Percentiles rank a stretch among this genome's conserved stretches.
Evolutionary conservation across 495 filamentous ascomycete species (phyloP).

Genomic region (Lepraria neglecta): DNA sequence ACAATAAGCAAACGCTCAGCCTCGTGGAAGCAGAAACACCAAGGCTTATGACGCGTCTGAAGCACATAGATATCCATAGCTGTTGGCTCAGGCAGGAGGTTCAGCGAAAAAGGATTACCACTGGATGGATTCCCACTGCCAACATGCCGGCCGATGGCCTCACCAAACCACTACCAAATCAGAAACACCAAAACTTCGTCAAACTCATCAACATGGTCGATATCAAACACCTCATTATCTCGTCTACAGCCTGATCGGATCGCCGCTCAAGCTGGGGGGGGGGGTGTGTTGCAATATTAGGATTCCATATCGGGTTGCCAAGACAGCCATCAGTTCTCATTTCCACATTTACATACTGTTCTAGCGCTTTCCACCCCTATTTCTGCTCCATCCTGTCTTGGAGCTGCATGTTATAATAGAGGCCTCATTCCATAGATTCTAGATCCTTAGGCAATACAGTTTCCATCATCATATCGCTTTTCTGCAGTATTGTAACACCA

Average conservation of each 20-base stretch:
- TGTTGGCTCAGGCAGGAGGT: background rate
- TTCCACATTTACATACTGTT: background rate
- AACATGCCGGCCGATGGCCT: background rate
- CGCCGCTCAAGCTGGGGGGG: too few species aligned
- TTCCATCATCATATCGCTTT: background rate
- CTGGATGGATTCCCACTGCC: background rate
- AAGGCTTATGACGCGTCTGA: background rate
- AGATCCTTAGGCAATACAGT: background rate
- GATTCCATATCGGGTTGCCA: slow-evolving; percentile 1
- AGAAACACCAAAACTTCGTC: background rate
- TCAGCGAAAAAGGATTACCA: background rate
- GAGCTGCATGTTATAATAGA: background rate
- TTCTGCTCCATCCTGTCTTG: slow-evolving; percentile 4
- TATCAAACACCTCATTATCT: background rate
- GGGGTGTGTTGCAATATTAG: background rate
- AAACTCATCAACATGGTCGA: background rate
- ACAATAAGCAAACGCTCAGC: background rate
- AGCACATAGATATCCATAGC: background rate
- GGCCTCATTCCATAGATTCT: background rate
- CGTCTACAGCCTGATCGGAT: too few species aligned
- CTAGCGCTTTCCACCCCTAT: slow-evolving; percentile 5
- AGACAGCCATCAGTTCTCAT: background rate
- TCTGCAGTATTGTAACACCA: background rate
- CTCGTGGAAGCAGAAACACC: background rate
- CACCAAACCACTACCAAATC: background rate